Evolutionary conservation across 208 protist genomes (phyloP), one percentile per base, ranked within the genome.

Genomic region (Herpetomonas samuelpessoai): DNA sequence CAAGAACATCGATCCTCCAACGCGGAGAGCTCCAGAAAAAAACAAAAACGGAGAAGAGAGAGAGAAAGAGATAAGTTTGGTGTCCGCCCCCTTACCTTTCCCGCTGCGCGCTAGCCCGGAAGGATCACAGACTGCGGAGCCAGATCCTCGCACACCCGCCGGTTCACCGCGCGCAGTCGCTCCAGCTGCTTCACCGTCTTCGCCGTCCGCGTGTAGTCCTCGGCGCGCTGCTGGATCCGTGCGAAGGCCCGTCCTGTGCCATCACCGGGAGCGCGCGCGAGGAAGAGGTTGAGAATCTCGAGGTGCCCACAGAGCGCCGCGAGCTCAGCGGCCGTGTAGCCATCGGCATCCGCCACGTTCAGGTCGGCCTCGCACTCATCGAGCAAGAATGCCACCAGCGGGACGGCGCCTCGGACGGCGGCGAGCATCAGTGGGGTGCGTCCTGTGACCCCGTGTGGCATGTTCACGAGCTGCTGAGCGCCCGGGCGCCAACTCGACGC

Each of bases 381-480:
- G 19, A 94, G 25, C n/a, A 94, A 58, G 65, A 91, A 83, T 25
- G 62, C 49, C 9, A 88, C 81, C 24, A 87, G 68, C 10, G 57
- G 54, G 3, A 30, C 48, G 57, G 80, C 58, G 7, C 87, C 87
- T 44, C 79, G 71, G 31, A 94, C 60, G 21, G 81, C 81, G 27
- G 87, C 87, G 47, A 94, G 68, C 87, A 94, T 87, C 57, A 94
- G 64, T 46, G 87, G 75, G 14, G 87, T 94, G 31, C 87, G 77
- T 4, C 79, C 79, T 0, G 83, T 84, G n/a, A 57, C 52, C 2
- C 67, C 28, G 62, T 94, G 87, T 0, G 70, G 79, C 2, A 81
- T 47, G 63, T 94, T 76, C 25, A 94, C 71, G 26, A 94, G 65
- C 22, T 71, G 59, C 61, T 80, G 69, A 45, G 74, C 76, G 0